Conservation (phyloP, 805 yeast genomes). For the Sungouiozyma ichnusensis region DNA sequence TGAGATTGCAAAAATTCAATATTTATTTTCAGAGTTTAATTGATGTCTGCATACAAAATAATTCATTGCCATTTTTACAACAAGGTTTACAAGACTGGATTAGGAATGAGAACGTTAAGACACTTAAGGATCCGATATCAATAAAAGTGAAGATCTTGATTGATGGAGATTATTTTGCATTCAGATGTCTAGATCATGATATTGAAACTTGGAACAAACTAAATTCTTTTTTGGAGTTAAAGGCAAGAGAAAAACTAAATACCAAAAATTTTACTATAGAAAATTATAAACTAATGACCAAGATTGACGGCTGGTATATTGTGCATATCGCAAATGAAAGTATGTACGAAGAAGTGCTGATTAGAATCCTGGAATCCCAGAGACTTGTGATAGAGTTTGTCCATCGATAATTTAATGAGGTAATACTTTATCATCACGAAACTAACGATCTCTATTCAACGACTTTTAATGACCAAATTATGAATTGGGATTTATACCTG, state of each 20-base stretch:
- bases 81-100: neutral
- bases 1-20: slow-evolving; percentile 8
- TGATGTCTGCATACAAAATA: neutral
- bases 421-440: too few species aligned
- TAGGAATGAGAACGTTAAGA: neutral
- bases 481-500: neutral
- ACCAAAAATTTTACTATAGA: neutral
- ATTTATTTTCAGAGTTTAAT: slow-evolving; percentile 4
- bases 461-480: neutral
- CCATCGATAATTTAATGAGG: neutral
- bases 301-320: slow-evolving; percentile 15
- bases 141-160: slow-evolving; percentile 15
- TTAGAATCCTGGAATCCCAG: slow-evolving; percentile 4
- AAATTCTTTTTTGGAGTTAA: neutral
- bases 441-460: neutral
- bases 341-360: slow-evolving; percentile 9
- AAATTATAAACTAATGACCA: slow-evolving; percentile 5
- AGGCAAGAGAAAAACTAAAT: neutral
- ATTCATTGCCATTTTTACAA: neutral
- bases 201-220: slow-evolving; percentile 9
- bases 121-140: neutral
- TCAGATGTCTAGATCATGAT: slow-evolving; percentile 10
- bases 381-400: slow-evolving; percentile 8
- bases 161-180: slow-evolving; percentile 15
- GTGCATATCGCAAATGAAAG: slow-evolving; percentile 10